Evolutionary conservation across 371 early-diverging fungal species (phyloP), one percentile per base, ranked within the genome.

Genomic region (Smittium mucronatum): DNA sequence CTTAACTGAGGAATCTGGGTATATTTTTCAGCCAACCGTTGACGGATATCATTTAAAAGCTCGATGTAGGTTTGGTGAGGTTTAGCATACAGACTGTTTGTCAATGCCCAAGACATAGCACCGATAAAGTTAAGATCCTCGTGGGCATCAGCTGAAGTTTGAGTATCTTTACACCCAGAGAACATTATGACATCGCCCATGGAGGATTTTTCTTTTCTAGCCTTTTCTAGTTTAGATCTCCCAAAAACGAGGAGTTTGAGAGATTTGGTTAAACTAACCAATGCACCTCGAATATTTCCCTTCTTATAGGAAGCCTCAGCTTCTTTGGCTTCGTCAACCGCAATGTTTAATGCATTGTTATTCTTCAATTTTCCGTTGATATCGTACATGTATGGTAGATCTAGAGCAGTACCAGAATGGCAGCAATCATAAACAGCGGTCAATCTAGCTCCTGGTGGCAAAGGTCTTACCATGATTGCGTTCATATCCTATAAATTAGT

Each of bases 101-200:
- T 86, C 21, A 95, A 85, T 0, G 94, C 92, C 72, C 86, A 87
- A 16, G 88, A 87, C 91, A 96, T 89, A 30, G 97, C 97, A 31
- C 97, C 91, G 0, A 89, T 89, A 69, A 83, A 73, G 34, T 66
- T 36, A 57, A 79, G 70, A 57, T 78, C 82, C 32, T 79, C 75
- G 17, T 75, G 73, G 21, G 93, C 83, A 79, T 95, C 95, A 0
- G 94, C 93, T 2, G 88, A 88, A 0, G 94, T 93, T 74, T 95
- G 94, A 71, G 82, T 83, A 73, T 97, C 97, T 75, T 90, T 91
- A 78, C 95, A 95, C 1, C 92, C 95, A 36, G 88, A 86, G 68
- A 93, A 92, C 90, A 90, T 89, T 69, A 91, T 83, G 2, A 92
- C 90, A 77, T 91, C 91, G 17, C 90, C 91, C 66, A 82, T 72